These are phyloP conservation scores for Populus ilicifolia DNA, from an alignment of 345 rosid genomes.

Conservation along the genomic window DNA sequence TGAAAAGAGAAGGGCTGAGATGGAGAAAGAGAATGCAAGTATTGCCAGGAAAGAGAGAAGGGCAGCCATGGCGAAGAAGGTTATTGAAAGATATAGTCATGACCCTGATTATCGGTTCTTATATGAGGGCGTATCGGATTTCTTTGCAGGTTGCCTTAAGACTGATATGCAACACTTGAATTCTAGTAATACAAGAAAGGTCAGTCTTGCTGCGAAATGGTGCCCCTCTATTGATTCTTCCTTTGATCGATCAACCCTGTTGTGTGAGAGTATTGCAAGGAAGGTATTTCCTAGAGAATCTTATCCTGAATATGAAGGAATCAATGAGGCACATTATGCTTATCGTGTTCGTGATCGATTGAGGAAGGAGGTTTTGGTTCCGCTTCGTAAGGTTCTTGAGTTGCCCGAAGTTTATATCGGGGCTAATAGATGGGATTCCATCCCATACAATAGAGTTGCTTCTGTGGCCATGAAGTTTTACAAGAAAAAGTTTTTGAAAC, in stretches of 20 bases:
- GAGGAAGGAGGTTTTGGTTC: constrained; percentile 45
- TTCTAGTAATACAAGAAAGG: constrained; percentile 25
- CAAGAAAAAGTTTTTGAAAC: constrained; percentile 49
- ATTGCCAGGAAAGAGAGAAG: constrained; percentile 31
- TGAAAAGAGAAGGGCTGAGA: constrained; percentile 14
- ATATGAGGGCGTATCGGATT: constrained; percentile 49
- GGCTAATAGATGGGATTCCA: constrained; percentile 39
- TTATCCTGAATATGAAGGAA: constrained; percentile 45
- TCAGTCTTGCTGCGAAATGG: constrained; percentile 70
- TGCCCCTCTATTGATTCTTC: constrained; percentile 61
- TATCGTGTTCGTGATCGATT: constrained; percentile 29
- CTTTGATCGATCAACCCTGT: constrained; percentile 40
- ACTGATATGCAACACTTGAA: constrained; percentile 29
- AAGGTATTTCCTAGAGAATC: constrained; percentile 41
- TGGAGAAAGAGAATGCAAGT: constrained; percentile 45
- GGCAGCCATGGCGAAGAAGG: constrained; percentile 41
- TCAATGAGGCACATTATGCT: constrained; percentile 61
- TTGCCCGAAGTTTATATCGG: constrained; percentile 64
- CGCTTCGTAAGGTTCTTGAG: constrained; percentile 45
- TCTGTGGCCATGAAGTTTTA: constrained; percentile 64
- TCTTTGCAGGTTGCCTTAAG: constrained; percentile 37
- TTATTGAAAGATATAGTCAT: constrained; percentile 25
- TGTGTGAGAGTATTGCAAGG: constrained; percentile 57
- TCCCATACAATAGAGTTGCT: constrained; percentile 58
- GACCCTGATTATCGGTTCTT: constrained; percentile 50